Conservation (phyloP, 495 filamentous ascomycete species). For the Neurospora intermedia region DNA sequence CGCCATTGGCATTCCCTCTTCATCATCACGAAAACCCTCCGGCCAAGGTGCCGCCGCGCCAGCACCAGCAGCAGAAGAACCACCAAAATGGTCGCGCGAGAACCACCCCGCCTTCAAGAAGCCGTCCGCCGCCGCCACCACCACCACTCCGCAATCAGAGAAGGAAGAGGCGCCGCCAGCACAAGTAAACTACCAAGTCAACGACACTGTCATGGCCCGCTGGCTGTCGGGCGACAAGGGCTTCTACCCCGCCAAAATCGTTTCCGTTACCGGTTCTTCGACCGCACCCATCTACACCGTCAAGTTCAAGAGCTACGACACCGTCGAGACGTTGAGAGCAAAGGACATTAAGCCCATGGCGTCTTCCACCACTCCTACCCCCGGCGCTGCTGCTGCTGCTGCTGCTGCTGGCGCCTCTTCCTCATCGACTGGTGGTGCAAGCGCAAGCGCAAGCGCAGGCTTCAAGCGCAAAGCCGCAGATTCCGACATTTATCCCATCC, state of each 20-base stretch:
- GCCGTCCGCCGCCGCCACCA: conserved; percentile 30
- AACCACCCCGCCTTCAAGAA: conserved; percentile 59
- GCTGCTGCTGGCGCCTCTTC: conserved; percentile 44
- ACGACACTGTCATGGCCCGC: conserved; percentile 80
- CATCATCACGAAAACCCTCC: conserved; percentile 12
- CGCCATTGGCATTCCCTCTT: conserved; percentile 3
- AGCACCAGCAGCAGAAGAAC: conserved; percentile 36
- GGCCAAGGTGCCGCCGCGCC: conserved; percentile 27
- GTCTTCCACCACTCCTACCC: conserved; percentile 55
- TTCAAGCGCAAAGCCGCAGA: conserved; percentile 6
- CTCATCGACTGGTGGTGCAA: conserved; percentile 26
- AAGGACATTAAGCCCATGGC: conserved; percentile 75
- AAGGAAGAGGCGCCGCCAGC: conserved; percentile 37
- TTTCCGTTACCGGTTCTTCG: conserved; percentile 81
- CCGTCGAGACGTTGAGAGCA: conserved; percentile 70
- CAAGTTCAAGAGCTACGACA: conserved; percentile 83
- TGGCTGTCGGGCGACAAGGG: conserved; percentile 83
- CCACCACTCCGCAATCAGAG: conserved; percentile 26
- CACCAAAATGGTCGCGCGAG: conserved; percentile 53
- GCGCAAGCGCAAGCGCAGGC: conserved; percentile 27
- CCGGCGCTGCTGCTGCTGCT: conserved; percentile 45
- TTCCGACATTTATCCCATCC: conserved; percentile 18
- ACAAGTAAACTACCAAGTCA: conserved; percentile 57
- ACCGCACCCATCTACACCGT: conserved; percentile 85
- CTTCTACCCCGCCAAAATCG: conserved; percentile 90